Evolutionary conservation across 768 basidiomycete genomes (phyloP).

Genomic region (Coprinopsis strossmayeri): DNA sequence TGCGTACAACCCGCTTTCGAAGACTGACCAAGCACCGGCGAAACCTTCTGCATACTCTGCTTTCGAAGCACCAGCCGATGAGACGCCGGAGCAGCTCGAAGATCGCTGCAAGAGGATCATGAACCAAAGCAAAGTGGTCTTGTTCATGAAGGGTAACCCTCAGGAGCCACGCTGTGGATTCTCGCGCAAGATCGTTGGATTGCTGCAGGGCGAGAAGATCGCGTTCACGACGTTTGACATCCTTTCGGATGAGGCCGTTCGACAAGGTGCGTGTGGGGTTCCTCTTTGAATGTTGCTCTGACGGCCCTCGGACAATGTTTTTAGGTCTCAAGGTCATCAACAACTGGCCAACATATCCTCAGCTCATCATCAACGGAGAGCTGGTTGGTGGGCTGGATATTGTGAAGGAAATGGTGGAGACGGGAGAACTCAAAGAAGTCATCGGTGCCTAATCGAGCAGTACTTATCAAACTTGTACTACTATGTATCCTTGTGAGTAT

Average conservation of each 20-base stretch:
- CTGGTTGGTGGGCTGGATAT: constrained; percentile 95
- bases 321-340: constrained; percentile 70
- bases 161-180: constrained; percentile 80
- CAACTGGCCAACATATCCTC: constrained; percentile 88
- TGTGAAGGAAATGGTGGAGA: constrained; percentile 80
- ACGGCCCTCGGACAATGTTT: background rate
- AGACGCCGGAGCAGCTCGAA: constrained; percentile 63
- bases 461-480: background rate
- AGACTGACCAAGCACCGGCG: constrained; percentile 38
- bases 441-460: constrained; percentile 13
- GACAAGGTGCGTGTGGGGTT: constrained; percentile 52
- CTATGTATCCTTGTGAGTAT: background rate
- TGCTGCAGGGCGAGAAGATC: constrained; percentile 60
- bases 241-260: constrained; percentile 69
- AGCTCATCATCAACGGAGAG: constrained; percentile 84
- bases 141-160: constrained; percentile 91
- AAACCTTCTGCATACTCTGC: background rate
- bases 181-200: constrained; percentile 63
- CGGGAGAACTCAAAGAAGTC: constrained; percentile 63
- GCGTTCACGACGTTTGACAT: constrained; percentile 80
- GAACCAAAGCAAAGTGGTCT: constrained; percentile 68
- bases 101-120: constrained; percentile 64
- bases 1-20: constrained; percentile 36
- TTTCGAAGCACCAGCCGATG: constrained; percentile 24
- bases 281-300: background rate